Evolutionary conservation across 148 eudicot genomes (phyloP).

Genomic region (Vaccinium macrocarpon): DNA sequence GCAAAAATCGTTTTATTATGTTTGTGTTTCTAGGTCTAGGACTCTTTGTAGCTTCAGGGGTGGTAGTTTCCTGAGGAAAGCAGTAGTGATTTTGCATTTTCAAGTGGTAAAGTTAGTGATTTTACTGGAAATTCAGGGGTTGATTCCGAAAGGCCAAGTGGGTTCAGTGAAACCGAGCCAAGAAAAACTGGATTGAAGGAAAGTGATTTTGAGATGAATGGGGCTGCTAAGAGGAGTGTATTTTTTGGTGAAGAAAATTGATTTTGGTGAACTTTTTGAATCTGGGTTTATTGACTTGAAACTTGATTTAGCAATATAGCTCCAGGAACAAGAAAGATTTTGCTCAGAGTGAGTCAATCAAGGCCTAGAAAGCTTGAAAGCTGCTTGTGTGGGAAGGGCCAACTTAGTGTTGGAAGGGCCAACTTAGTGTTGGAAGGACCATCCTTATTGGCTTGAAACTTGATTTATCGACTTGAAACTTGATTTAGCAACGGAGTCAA

Average conservation of each 20-base stretch:
- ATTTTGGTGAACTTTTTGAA: conserved; percentile 58
- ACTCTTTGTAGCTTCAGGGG: conserved; percentile 75
- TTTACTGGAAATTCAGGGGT: conserved; percentile 45
- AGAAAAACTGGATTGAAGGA: conserved; percentile 37
- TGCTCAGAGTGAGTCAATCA: too few species aligned
- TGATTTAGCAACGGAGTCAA: conserved; percentile 18
- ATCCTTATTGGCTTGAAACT: too few species aligned
- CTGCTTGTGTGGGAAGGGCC: too few species aligned
- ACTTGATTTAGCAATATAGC: neutral
- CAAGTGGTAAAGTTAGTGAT: conserved; percentile 69
- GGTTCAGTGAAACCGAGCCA: conserved; percentile 64
- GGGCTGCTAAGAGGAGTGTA: conserved; percentile 10
- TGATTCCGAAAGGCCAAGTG: conserved; percentile 50
- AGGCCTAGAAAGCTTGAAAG: too few species aligned
- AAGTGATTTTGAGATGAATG: neutral
- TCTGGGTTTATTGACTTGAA: conserved; percentile 72
- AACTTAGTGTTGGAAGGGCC: too few species aligned
- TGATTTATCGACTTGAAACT: too few species aligned
- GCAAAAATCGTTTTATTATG: neutral
- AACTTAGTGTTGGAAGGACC: too few species aligned
- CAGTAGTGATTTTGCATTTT: conserved; percentile 40
- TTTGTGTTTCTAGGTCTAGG: conserved; percentile 70
- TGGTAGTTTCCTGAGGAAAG: conserved; percentile 38
- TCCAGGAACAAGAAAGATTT: too few species aligned
- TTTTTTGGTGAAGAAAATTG: conserved; percentile 45